A percentile compares a stretch with the other conserved stretches of the same genome.
Conservation (phyloP, 225 moss, liverwort and hornwort genomes). For the Anthoceros angustus region DNA sequence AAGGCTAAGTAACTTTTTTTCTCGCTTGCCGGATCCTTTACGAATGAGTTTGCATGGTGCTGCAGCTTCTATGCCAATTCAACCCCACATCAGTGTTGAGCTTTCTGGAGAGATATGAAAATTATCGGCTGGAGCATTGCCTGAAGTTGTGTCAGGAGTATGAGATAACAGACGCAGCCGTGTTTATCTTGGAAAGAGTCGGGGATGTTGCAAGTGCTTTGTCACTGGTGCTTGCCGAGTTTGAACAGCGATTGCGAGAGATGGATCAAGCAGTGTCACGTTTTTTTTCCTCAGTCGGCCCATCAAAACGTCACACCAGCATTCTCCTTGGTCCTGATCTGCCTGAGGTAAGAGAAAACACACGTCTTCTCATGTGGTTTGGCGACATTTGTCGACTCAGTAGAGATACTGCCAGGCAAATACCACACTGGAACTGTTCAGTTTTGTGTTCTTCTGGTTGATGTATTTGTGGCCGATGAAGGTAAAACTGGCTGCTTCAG, state of each 20-base stretch:
- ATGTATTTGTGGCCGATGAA: constrained; percentile 17
- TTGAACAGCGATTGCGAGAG: constrained; percentile 40
- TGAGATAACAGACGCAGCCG: constrained; percentile 89
- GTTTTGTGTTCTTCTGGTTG: background rate
- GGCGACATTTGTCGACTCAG: no score
- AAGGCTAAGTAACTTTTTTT: background rate
- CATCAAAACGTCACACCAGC: constrained; percentile 5
- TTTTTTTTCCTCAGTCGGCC: constrained; percentile 22
- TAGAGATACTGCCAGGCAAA: no score
- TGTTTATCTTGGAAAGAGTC: constrained; percentile 83
- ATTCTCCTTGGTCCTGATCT: constrained; percentile 12
- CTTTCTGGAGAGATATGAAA: constrained; percentile 76
- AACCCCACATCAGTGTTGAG: constrained; percentile 65
- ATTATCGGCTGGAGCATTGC: constrained; percentile 76
- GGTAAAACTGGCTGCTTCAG: constrained; percentile 42
- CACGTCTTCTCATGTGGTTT: background rate
- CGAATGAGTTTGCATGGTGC: background rate
- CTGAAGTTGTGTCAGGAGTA: constrained; percentile 90
- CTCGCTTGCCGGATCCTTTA: background rate
- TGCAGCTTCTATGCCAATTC: constrained; percentile 92
- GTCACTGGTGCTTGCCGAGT: constrained; percentile 64
- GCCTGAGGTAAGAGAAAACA: constrained; percentile 15
- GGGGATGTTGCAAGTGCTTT: constrained; percentile 88
- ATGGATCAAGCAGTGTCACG: constrained; percentile 56
- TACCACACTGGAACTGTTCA: background rate